Base-by-base conservation (phyloP, 208 protist species). In the Acanthamoeba quina region DNA sequence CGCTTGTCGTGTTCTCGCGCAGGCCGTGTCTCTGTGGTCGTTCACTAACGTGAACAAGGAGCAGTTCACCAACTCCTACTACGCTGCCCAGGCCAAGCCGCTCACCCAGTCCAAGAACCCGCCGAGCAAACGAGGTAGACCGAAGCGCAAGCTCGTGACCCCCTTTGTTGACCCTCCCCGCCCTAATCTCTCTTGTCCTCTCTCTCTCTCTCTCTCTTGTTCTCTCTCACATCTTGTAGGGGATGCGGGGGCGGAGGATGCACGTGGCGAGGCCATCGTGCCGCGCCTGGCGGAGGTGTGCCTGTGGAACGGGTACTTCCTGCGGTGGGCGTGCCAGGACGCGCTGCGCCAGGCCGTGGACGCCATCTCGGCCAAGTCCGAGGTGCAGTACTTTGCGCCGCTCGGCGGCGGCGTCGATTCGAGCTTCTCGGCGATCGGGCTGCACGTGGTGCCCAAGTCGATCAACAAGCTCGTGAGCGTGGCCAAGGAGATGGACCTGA, bases 1-100 rank as follows among this genome's bases (percentile, higher is more conserved):
- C 62, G 7, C 44, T 88, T 31, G 29, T 60, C 62, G 60, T 21
- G 60, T 2, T 5, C 37, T 15, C 15, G 26, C 29, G 78, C 54
- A 60, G 54, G 78, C 44, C 15, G 78, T 52, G 21, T 88, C 78
- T 31, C 13, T 88, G 78, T 88, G 78, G 78, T 64, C 78, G 44
- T 88, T 64, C 31, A 88, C 78, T 21, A 88, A 37, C 37, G 78
- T 88, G 54, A 85, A 85, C 37, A 85, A 85, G 54, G 44, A 88
- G 47, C 54, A 52, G 29, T 88, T 60, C 17, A 31, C 78, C 29
- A 47, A 88, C 37, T 58, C 54, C 49, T 88, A 60, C 31, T 58
- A 88, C 44, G 5, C 44, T 24, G 0, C 64, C 11, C 64, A 72
- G 31, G 26, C n/a, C 64, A 72, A 72, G 26, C 11, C 64, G 11